Conservation (phyloP, 1,284 basidiomycete species). For the Pterula multifida region DNA sequence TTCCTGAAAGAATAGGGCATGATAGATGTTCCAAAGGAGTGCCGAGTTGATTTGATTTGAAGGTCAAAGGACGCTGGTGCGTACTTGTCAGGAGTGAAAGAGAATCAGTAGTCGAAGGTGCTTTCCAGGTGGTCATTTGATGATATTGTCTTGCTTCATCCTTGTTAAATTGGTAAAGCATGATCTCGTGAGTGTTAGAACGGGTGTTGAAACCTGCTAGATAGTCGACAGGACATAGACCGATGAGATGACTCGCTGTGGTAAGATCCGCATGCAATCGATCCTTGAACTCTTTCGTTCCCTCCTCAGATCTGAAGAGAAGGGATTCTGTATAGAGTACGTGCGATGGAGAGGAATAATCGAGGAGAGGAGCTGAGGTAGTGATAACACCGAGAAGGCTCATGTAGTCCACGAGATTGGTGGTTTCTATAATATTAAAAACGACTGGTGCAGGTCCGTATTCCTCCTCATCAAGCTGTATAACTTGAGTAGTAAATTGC, state of each 20-base stretch:
- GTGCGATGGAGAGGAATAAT: conserved; percentile 12
- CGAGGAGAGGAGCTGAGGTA: conserved; percentile 22
- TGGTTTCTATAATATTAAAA: conserved; percentile 34
- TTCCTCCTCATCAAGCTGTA: conserved; percentile 22
- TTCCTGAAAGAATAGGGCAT: conserved; percentile 27
- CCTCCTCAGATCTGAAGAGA: conserved; percentile 16
- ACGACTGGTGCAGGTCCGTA: conserved; percentile 21
- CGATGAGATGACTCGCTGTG: conserved; percentile 28
- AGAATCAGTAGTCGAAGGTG: conserved; percentile 17
- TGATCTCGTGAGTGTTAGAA: conserved; percentile 31
- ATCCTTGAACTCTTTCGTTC: conserved; percentile 21
- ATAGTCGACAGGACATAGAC: conserved; percentile 26
- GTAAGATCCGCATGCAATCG: conserved; percentile 26
- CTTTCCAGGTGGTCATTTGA: conserved; percentile 32
- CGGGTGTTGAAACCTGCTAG: conserved; percentile 28
- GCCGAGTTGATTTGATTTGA: conserved; percentile 24
- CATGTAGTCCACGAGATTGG: conserved; percentile 29
- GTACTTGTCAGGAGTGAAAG: conserved; percentile 3
- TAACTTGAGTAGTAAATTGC: conserved; percentile 22
- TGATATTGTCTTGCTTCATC: conserved; percentile 21
- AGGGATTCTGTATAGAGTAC: conserved; percentile 33
- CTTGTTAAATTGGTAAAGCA: conserved; percentile 9
- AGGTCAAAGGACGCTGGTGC: conserved; percentile 9
- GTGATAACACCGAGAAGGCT: conserved; percentile 30
- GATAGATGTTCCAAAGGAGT: conserved; percentile 32